These are phyloP conservation scores for Calocybe indica DNA, from an alignment of 768 basidiomycete species.

Conservation along the genomic window DNA sequence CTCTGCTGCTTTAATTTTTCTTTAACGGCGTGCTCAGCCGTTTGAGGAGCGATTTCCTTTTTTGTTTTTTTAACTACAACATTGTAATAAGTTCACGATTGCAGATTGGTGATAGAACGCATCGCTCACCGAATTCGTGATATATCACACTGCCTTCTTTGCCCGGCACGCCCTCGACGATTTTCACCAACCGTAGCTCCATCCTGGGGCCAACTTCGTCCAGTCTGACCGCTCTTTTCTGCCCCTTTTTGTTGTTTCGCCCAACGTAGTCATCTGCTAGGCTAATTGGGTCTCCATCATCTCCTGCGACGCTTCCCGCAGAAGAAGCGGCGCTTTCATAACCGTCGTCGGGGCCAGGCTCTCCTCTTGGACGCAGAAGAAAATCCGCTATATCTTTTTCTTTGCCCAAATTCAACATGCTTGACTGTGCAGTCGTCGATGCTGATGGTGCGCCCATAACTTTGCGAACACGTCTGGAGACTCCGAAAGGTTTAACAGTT, in stretches of 20 bases:
- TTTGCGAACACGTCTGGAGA: conserved; percentile 85
- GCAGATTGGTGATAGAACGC: conserved; percentile 2
- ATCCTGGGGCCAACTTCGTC: conserved; percentile 95
- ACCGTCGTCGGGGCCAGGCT: conserved; percentile 57
- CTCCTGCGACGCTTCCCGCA: conserved; percentile 76
- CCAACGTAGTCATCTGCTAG: conserved; percentile 94
- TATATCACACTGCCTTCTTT: conserved; percentile 91
- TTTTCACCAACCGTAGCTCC: conserved; percentile 90
- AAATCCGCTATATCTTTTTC: conserved; percentile 97
- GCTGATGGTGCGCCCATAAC: conserved; percentile 61
- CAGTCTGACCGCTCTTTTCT: conserved; percentile 83
- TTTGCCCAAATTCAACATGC: conserved; percentile 73
- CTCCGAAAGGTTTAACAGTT: conserved; percentile 90
- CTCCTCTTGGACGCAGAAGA: conserved; percentile 66
- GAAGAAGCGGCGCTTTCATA: conserved; percentile 82
- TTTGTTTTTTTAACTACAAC: conserved; percentile 85
- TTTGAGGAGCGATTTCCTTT: conserved; percentile 60
- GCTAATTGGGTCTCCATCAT: conserved; percentile 77
- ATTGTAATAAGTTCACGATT: conserved; percentile 1
- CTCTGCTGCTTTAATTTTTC: conserved; percentile 71
- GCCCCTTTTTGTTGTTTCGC: conserved; percentile 87
- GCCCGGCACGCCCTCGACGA: conserved; percentile 89
- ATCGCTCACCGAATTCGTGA: conserved; percentile 81
- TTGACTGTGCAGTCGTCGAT: conserved; percentile 24
- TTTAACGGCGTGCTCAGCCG: conserved; percentile 72